Base-by-base conservation (phyloP, 345 rosid species). In the Geranium rotundifolium region DNA sequence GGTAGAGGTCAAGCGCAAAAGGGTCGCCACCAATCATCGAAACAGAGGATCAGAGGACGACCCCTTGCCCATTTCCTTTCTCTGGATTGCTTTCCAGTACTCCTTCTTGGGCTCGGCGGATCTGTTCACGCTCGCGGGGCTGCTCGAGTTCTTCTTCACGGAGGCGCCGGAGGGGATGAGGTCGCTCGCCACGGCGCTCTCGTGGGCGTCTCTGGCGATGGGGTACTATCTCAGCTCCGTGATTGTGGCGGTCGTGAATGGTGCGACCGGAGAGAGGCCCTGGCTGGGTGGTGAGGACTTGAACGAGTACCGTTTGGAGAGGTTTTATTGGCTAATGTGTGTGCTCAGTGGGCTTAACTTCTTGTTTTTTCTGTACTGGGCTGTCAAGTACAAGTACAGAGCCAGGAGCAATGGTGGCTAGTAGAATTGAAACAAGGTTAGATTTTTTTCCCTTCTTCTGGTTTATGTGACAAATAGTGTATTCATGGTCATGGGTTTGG, bases 251-350 rank as follows among this genome's bases (percentile, higher is more conserved):
- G 15, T 69, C 0, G 74, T 76, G 13, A 71, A 76, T 57, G 20
- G 30, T 16, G 75, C 58, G 23, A 76, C 79, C 0, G 66, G 73
- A 1, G 31, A 69, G 54, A 23, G 62, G 20, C 65, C 65, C 17
- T 76, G 80, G 80, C 66, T 76, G 14, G 65, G 71, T 16, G 80
- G 70, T 9, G 57, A 34, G 58, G 69, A 69, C 71, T 31, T 76
- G 34, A 76, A 72, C 54, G 52, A 61, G 56, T 71, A 74, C 50
- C 72, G 46, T 46, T 30, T 76, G 56, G 80, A 72, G 58, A 59
- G 69, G 50, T 76, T 72, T 69, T 76, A 76, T 55, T 76, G 80
- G 80, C 66, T 76, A 17, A 65, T 76, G 63, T 68, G 74, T 19
- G 74, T 50, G 57, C 72, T 76, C 61, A 71, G 75, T 64, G 76